Evolutionary conservation across 2,329 filamentous ascomycete species (phyloP), one percentile per base, ranked within the genome.

Genomic region (Laburnicola sp.): DNA sequence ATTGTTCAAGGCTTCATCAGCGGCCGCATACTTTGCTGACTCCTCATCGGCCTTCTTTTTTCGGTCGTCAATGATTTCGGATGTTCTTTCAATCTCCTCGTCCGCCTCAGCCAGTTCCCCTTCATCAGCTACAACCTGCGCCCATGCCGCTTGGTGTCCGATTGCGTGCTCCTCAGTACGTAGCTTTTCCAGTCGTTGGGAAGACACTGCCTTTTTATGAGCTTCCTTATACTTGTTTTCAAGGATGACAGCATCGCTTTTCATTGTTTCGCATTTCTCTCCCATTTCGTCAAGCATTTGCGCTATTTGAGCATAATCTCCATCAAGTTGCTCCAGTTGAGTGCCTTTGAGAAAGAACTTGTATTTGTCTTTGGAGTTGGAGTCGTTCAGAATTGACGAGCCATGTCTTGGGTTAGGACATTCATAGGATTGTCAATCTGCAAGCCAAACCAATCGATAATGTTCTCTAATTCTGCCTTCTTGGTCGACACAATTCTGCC

Each of bases 351-450:
- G 83, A 68, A 99, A 99, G 66, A 97, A 97, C 60, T 90, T 94
- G 79, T 97, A 99, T 70, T 99, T 99, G 53, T 93, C 86, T 3
- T 83, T 77, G 0, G 91, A 84, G 2, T 85, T 88, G 9, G 94
- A 93, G 31, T 86, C 84, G 66, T 93, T 96, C 37, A 99, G 81
- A 64, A 99, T 51, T 96, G 89, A 8, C 94, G 86, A 8, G 94
- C 94, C 73, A 92, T 91, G 69, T 99, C 94, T 72, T 99, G 94
- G 0, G 92, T 96, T 16, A 99, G 80, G 5, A 97, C 89, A 53
- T 95, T 97, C 77, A 99, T 86, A 0, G 94, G 94, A 62, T 99
- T 99, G 68, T 97, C 93, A 50, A 99, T 91, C 70, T 97, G 93
- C 36, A 99, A 78, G 36, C 88, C 89, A 69, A 91, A 97, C 69